Evolutionary conservation across 768 basidiomycete species (phyloP).

Genomic region (Pleurotus salmoneostramineus): DNA sequence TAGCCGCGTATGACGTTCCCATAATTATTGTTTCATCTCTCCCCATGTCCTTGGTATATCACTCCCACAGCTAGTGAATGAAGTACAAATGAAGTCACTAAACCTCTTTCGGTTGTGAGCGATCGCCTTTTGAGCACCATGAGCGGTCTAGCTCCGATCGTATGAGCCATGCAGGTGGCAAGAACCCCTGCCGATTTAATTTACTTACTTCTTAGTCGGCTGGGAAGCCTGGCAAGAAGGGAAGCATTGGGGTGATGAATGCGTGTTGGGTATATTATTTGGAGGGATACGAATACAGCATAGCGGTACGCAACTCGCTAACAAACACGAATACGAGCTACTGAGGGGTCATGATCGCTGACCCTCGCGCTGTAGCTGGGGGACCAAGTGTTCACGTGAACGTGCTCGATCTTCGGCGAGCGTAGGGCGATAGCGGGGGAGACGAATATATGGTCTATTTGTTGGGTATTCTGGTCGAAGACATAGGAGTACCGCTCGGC

Average conservation of each 20-base stretch:
- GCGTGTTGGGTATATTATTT: background rate
- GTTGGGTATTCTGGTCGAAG: constrained; percentile 55
- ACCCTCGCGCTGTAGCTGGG: constrained; percentile 33
- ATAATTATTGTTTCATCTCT: too few species aligned
- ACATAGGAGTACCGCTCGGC: constrained; percentile 60
- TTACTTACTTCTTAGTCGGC: too few species aligned
- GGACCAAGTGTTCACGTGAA: constrained; percentile 62
- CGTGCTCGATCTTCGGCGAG: constrained; percentile 46
- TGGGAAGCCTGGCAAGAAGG: too few species aligned
- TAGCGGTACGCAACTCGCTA: constrained; percentile 13
- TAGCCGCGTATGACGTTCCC: too few species aligned
- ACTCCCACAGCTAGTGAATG: too few species aligned
- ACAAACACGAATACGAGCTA: constrained; percentile 46
- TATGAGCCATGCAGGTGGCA: too few species aligned
- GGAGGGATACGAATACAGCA: background rate
- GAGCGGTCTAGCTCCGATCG: too few species aligned
- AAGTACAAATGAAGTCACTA: too few species aligned
- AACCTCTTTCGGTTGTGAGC: too few species aligned
- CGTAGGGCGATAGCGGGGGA: constrained; percentile 39
- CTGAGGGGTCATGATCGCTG: constrained; percentile 63
- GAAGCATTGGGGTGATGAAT: background rate
- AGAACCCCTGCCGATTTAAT: too few species aligned
- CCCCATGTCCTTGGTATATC: too few species aligned
- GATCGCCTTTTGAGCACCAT: too few species aligned
- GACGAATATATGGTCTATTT: constrained; percentile 58